Base-by-base conservation (phyloP, 2,329 filamentous ascomycete species). In the Aspergillus sp. region DNA sequence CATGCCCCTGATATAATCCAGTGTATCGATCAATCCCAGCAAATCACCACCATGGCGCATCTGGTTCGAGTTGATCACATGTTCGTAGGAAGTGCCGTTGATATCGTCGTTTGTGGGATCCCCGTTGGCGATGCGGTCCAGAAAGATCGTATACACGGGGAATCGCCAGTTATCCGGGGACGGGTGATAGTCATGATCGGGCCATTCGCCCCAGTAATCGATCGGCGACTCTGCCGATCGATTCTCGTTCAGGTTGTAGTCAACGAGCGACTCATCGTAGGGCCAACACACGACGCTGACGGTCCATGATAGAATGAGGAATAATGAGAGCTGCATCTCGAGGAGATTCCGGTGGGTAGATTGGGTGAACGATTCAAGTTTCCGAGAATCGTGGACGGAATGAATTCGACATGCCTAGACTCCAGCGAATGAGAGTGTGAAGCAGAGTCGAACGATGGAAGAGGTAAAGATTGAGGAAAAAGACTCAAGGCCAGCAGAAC, bases 1-100 rank as follows among this genome's bases (percentile, higher is more conserved):
- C 74, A 83, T 79, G 46, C 79, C 82, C 48, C 79, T 75, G 31
- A 85, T 66, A 58, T 85, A 85, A 58, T 85, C 81, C 47, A 84
- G 65, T 12, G 77, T 78, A 52, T 83, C 77, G 43, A 77, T 58
- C 39, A 84, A 55, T 10, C 81, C 81, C 43, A 68, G 64, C 11
- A 81, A 65, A 57, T 84, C 81, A 46, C 81, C 81, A 27, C 81
- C 81, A 65, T 81, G 77, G 28, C 81, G 77, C 63, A 84, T 75
- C 57, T 83, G 79, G 43, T 77, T 84, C 45, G 74, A 78, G 52
- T 71, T 73, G 43, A 74, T 61, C 55, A 84, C 81, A 58, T 81
- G 77, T 53, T 84, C 81, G 61, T 76, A 84, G 4, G 70, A 49
- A 1, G 80, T 83, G 7, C 71, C 75, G 57, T 84, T 84, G 35